Base-by-base conservation (phyloP, 2,329 filamentous ascomycete species). In the Claviceps paspali region DNA sequence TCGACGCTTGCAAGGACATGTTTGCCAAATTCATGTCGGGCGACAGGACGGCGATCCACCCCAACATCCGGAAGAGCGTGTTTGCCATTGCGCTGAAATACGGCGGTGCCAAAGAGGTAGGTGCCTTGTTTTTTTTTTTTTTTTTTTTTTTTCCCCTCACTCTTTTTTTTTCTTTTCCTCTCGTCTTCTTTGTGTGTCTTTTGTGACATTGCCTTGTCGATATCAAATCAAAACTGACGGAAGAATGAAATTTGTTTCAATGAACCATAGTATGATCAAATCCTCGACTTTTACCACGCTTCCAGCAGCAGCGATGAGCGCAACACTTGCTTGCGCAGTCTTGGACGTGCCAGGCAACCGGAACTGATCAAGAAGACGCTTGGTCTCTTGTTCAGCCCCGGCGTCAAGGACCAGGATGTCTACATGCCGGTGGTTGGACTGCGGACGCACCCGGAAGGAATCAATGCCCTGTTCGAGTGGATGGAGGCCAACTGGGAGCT, bases 351-450 rank as follows among this genome's bases (percentile, higher is more conserved):
- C 33, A 79, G 79, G 53, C 70, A 82, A 39, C 78, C 83, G 1
- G 75, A 79, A 46, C 73, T 95, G 34, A 88, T 95, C 55, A 65
- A 91, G 64, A 75, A 76, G 43, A 88, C 86, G 3, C 70, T 96
- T 11, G 71, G 66, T 22, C 67, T 95, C 44, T 70, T 86, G 23
- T 69, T 87, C 40, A 76, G 76, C 55, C 75, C 79, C 43, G 80
- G 93, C 47, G 81, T 95, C 60, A 93, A 92, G 67, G 85, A 82
- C 45, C 88, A 95, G 59, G 88, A 96, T 57, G 78, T 95, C 45
- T 95, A 94, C 63, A 76, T 94, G 54, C 87, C 88, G 1, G 73
- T 91, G 28, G 73, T 76, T 24, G 82, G 82, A 6, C 71, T 96
- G 21, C 76, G 87, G 41, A 73, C 73, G 37, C 84, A 92, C 53